phyloP scores from a whole-genome alignment of 2,329 filamentous ascomycete genomes.

The Beauveria asiatica region DNA sequence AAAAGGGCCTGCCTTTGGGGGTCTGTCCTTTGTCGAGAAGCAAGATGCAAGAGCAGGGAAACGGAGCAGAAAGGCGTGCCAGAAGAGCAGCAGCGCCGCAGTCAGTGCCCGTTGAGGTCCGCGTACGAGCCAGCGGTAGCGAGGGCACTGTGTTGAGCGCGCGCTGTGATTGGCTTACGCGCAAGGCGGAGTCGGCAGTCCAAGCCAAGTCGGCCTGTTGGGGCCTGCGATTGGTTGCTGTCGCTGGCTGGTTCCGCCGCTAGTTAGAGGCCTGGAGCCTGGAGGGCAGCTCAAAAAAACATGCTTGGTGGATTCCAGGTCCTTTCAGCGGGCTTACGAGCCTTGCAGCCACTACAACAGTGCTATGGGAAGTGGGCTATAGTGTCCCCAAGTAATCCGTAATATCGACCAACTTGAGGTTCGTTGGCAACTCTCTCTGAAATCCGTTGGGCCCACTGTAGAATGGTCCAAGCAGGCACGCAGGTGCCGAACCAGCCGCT shows the following conservation, averaged over 20 bases:
- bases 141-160: neutral
- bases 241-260: constrained; percentile 1
- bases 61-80: neutral
- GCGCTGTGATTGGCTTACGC: constrained; percentile 4
- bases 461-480: neutral
- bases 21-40: neutral
- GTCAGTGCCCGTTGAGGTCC: constrained; percentile 5
- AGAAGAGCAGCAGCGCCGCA: neutral
- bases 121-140: constrained; percentile 5
- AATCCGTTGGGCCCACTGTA: neutral
- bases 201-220: neutral
- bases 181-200: constrained; percentile 6
- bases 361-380: no score
- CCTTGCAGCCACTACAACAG: neutral
- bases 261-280: no score
- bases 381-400: no score
- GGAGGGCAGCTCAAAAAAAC: neutral
- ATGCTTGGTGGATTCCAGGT: neutral
- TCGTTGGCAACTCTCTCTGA: no score
- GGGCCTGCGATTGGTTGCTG: neutral
- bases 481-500: constrained; percentile 2
- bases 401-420: no score
- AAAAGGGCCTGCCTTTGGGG: neutral
- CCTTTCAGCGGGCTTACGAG: neutral
- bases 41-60: constrained; percentile 1